Evolutionary conservation across 2,329 filamentous ascomycete species (phyloP).

Genomic region (Cordyceps javanica): DNA sequence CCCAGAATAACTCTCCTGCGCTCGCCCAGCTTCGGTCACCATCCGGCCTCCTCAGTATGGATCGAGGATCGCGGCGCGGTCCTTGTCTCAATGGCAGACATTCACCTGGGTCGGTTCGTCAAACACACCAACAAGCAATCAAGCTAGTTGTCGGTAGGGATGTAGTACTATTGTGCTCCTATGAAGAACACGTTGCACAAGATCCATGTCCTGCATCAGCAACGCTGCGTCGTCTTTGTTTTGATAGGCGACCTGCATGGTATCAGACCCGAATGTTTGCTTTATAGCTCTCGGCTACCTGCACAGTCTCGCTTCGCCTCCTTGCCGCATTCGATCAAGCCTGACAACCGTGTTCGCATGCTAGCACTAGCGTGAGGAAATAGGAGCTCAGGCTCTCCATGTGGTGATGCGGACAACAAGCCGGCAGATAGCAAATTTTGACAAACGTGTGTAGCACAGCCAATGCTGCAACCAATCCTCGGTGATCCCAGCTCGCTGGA

Average conservation of each 20-base stretch:
- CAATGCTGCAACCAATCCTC: conserved; percentile 1
- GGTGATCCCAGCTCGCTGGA: not conserved
- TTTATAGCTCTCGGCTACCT: not conserved
- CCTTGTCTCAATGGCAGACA: not conserved
- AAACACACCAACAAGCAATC: not conserved
- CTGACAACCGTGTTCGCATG: not conserved
- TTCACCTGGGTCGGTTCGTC: not conserved
- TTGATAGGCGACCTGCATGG: not conserved
- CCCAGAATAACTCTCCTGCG: not conserved
- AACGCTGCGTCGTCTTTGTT: not conserved
- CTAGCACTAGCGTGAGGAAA: not conserved
- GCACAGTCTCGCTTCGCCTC: not conserved
- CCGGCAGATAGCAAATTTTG: not conserved
- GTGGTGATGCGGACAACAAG: not conserved
- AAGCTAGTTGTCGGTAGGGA: not conserved
- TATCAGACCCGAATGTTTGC: not conserved
- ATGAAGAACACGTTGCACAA: not conserved
- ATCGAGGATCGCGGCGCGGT: not conserved
- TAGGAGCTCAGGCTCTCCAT: not conserved
- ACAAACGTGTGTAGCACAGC: not conserved
- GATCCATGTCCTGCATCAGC: not conserved
- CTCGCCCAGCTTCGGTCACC: not conserved
- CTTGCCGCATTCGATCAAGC: not conserved
- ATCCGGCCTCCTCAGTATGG: not conserved
- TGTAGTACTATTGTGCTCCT: not conserved